Conservation (phyloP, 2,329 filamentous ascomycete species). For the Colletotrichum coccodes region DNA sequence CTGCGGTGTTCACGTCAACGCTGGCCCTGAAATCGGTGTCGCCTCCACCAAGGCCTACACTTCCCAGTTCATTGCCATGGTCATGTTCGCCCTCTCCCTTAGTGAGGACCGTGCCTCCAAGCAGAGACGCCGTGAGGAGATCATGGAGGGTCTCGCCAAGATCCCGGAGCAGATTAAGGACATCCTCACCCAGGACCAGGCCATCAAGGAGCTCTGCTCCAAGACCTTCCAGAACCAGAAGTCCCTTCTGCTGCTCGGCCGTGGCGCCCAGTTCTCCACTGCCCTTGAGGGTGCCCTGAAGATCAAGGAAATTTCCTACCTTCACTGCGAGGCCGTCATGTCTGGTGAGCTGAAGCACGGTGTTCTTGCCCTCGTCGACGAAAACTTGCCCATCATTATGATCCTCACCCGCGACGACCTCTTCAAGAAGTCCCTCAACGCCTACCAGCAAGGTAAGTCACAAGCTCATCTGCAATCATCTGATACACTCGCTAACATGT, state of each 20-base stretch:
- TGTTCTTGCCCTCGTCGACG: constrained; percentile 95
- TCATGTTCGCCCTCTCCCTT: constrained; percentile 98
- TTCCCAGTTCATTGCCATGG: constrained; percentile 99
- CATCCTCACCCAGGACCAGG: constrained; percentile 89
- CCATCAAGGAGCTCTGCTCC: constrained; percentile 93
- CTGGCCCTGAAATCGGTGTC: constrained; percentile 97
- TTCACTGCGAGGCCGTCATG: constrained; percentile 99
- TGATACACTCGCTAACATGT: background rate
- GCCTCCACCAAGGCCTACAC: constrained; percentile 99
- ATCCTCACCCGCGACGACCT: constrained; percentile 96
- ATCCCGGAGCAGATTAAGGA: constrained; percentile 93
- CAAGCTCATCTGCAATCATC: background rate
- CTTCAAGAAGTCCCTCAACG: constrained; percentile 99
- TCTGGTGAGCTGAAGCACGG: constrained; percentile 99
- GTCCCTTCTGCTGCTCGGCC: constrained; percentile 90
- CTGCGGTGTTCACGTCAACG: constrained; percentile 99
- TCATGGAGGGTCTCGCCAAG: constrained; percentile 90
- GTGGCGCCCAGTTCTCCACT: constrained; percentile 96
- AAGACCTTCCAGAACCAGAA: constrained; percentile 98
- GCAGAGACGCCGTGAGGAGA: constrained; percentile 89
- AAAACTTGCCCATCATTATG: constrained; percentile 99
- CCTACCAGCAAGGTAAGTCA: constrained; percentile 92
- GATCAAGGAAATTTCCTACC: constrained; percentile 99
- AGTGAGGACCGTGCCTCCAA: constrained; percentile 98
- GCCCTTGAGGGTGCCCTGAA: constrained; percentile 97